These are phyloP conservation scores for Microthyrium microscopicum DNA, from an alignment of 2,329 filamentous ascomycete genomes.

Conservation along the genomic window DNA sequence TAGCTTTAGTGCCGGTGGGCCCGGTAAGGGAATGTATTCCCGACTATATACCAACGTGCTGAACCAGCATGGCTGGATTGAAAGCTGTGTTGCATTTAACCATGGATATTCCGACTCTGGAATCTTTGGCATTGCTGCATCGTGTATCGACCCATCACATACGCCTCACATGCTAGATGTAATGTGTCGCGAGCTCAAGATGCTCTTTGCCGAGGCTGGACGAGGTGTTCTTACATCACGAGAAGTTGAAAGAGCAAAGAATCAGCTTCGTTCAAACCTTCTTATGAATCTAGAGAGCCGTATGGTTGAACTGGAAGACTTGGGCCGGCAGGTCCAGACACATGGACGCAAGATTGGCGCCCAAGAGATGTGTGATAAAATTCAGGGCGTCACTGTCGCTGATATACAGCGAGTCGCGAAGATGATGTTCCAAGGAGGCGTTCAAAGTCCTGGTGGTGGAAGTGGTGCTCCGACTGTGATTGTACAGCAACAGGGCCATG, in stretches of 20 bases:
- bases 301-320: conserved; percentile 94
- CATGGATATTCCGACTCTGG: conserved; percentile 94
- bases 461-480: conserved; percentile 83
- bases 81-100: conserved; percentile 91
- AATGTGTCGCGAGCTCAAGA: conserved; percentile 78
- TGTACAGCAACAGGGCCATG: conserved; percentile 83
- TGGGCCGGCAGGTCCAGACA: conserved; percentile 91
- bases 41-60: conserved; percentile 94
- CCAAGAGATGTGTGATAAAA: conserved; percentile 78
- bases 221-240: conserved; percentile 52
- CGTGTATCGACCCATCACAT: conserved; percentile 63
- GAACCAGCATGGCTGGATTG: conserved; percentile 95
- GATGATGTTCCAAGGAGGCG: conserved; percentile 59
- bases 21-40: conserved; percentile 98
- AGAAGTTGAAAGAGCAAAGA: conserved; percentile 89
- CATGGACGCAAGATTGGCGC: conserved; percentile 86
- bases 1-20: conserved; percentile 90
- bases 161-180: conserved; percentile 80
- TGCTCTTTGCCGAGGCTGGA: conserved; percentile 59
- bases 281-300: conserved; percentile 95
- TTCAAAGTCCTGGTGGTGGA: conserved; percentile 58
- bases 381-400: conserved; percentile 61
- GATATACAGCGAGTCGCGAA: conserved; percentile 72
- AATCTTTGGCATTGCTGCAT: conserved; percentile 82
- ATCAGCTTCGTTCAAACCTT: conserved; percentile 75